Evolutionary conservation across 441 rosid genomes (phyloP).

Genomic region (Gossypium trilobum): DNA sequence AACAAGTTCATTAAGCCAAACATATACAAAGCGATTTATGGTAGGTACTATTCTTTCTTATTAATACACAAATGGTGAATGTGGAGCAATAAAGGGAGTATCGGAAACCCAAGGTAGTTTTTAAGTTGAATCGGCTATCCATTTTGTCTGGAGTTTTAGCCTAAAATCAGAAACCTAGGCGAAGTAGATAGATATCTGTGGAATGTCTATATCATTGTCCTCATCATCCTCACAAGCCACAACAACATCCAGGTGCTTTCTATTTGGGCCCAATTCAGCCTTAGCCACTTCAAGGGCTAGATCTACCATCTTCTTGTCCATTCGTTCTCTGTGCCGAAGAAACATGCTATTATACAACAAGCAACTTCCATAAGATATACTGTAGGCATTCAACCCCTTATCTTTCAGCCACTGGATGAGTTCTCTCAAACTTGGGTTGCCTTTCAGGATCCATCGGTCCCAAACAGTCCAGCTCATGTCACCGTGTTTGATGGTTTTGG

Average conservation of each 20-base stretch:
- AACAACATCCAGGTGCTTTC: slow-evolving; percentile 70
- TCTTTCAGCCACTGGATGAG: slow-evolving; percentile 67
- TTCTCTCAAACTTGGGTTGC: slow-evolving; percentile 64
- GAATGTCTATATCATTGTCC: slow-evolving; percentile 75
- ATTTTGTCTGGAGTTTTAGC: background rate
- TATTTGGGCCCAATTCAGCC: slow-evolving; percentile 53
- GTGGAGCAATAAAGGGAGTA: too few relatives aligned
- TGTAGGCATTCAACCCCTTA: slow-evolving; percentile 73
- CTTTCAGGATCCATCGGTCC: slow-evolving; percentile 80
- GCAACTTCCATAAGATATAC: slow-evolving; percentile 82
- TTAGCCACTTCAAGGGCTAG: slow-evolving; percentile 74
- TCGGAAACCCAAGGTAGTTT: too few relatives aligned
- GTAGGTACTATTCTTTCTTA: too few relatives aligned
- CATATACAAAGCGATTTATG: too few relatives aligned
- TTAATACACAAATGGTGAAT: too few relatives aligned
- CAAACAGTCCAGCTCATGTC: slow-evolving; percentile 93
- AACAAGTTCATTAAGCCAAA: too few relatives aligned
- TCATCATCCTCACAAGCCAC: slow-evolving; percentile 85
- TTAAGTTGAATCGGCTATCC: too few relatives aligned
- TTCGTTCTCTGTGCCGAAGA: slow-evolving; percentile 66
- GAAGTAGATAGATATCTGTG: slow-evolving; percentile 70
- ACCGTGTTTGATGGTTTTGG: slow-evolving; percentile 66
- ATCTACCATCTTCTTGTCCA: slow-evolving; percentile 70
- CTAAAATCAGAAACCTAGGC: slow-evolving; percentile 23
- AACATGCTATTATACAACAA: slow-evolving; percentile 78